Base-by-base conservation (phyloP, 2,329 filamentous ascomycete species). In the Paramyrothecium sp. region DNA sequence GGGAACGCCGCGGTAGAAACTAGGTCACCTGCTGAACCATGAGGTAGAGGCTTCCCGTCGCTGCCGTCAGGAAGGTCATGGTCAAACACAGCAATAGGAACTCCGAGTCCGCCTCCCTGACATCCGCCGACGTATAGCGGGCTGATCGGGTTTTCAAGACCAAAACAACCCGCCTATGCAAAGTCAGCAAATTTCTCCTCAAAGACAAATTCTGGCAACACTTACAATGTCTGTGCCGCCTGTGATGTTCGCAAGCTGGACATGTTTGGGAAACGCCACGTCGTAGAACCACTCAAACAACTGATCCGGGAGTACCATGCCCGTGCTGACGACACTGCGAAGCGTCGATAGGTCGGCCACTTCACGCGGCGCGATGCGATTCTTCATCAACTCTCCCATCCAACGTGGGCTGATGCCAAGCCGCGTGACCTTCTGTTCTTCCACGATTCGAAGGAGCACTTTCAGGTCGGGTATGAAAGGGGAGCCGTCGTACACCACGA, bases 231-330 rank as follows among this genome's bases (percentile, higher is more conserved):
- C 90, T 3, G 90, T 94, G 1, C 90, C 90, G 4, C 90, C 90
- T 1, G 87, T 88, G 41, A 93, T 88, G 68, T 93, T 94, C 26
- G 76, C 81, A 2, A 96, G 77, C 22, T 92, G 90, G 0, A 87
- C 82, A 50, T 79, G 75, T 0, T 77, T 60, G 0, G 90, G 89
- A 69, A 96, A 96, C 0, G 80, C 90, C 8, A 78, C 74, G 62
- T 91, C 88, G 68, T 93, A 75, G 79, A 90, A 78, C 91, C 91
- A 96, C 67, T 92, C 87, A 67, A 92, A 94, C 34, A 91, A 77
- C 44, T 88, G 83, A 52, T 92, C 86, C 0, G 89, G 85, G 3
- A 95, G 79, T 0, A 95, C 90, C 90, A 94, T 94, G 3, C 91
- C 91, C 0, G 91, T 96, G 54, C 84, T 88, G 1, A 81, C 86